These are phyloP conservation scores for Nepenthes gracilis DNA, from an alignment of 148 eudicot genomes.

Conservation along the genomic window DNA sequence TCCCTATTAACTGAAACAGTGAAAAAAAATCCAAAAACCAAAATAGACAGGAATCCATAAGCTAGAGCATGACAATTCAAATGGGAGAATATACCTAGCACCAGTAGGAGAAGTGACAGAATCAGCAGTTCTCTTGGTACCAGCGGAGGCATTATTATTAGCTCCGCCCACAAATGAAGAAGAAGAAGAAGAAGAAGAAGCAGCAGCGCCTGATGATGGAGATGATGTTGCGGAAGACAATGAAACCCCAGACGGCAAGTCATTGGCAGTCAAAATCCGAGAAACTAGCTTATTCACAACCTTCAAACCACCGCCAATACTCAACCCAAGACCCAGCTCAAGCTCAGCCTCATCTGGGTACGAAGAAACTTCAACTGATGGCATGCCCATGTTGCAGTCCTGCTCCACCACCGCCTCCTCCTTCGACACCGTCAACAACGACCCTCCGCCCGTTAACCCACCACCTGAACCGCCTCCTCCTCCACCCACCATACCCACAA, in stretches of 20 bases:
- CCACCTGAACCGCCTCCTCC: slow-evolving; percentile 20
- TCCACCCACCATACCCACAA: slow-evolving; percentile 4
- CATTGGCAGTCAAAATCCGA: slow-evolving; percentile 53
- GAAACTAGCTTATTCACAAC: slow-evolving; percentile 13
- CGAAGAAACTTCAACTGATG: slow-evolving; percentile 38
- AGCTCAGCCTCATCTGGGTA: slow-evolving; percentile 51
- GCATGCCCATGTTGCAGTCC: slow-evolving; percentile 12
- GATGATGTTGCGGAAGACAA: slow-evolving; percentile 22
- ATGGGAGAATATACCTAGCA: slow-evolving; percentile 18
- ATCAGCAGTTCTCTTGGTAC: slow-evolving; percentile 64
- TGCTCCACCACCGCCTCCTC: slow-evolving; percentile 24
- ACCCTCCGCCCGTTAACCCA: slow-evolving; percentile 28
- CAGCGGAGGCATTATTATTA: slow-evolving; percentile 25
- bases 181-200: slow-evolving; percentile 38
- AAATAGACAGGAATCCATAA: not conserved
- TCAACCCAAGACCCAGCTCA: slow-evolving; percentile 64
- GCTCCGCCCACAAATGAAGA: not conserved
- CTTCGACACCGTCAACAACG: slow-evolving; percentile 36
- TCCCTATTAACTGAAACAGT: too few relatives aligned
- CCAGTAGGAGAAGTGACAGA: slow-evolving; percentile 43
- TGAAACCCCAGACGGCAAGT: slow-evolving; percentile 23
- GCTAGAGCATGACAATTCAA: not conserved
- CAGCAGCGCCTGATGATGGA: slow-evolving; percentile 34
- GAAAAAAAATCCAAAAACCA: too few relatives aligned
- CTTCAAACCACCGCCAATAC: slow-evolving; percentile 30